Base-by-base conservation (phyloP, 2,329 filamentous ascomycete genomes). In the Pseudogymnoascus sp. region DNA sequence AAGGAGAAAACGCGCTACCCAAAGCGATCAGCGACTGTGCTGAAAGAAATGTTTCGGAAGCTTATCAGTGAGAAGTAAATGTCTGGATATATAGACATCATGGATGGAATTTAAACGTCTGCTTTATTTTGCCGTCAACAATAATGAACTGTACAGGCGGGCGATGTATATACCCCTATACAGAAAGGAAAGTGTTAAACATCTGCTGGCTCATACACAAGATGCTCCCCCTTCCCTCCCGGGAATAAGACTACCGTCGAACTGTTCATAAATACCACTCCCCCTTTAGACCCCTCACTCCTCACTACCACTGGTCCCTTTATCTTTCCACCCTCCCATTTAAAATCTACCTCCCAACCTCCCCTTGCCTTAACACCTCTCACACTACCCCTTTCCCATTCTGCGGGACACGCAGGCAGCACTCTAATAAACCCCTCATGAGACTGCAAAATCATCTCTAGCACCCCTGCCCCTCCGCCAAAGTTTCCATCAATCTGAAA, bases 21-120 rank as follows among this genome's bases (percentile, higher is more conserved):
- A 39, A 95, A 95, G 81, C 89, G 91, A 81, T 92, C 89, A 71
- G 90, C 88, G 19, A 81, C 79, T 73, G 80, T 81, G 68, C 79
- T 95, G 67, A 82, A 83, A 65, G 77, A 82, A 61, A 79, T 92
- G 63, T 92, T 94, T 71, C 82, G 85, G 39, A 79, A 79, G 65
- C 78, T 89, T 67, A 85, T 91, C 65, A 79, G 82, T 75, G 86
- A 85, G 75, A 78, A 77, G 15, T 79, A 71, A 65, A 52, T 12
- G n/a, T 7, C 13, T n/a, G 19, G 21, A 30, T 18, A 18, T 3
- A 30, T 10, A 3, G 19, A 18, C 18, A 30, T 18, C 15, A 52
- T 30, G 30, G 45, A 30, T 26, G 30, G 4, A 52, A 30, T 30
- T 18, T 18, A 52, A 5, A 18, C 45, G 9, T 30, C 15, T 30